Base-by-base conservation (phyloP, 768 basidiomycete genomes). In the Collybiopsis confluens region DNA sequence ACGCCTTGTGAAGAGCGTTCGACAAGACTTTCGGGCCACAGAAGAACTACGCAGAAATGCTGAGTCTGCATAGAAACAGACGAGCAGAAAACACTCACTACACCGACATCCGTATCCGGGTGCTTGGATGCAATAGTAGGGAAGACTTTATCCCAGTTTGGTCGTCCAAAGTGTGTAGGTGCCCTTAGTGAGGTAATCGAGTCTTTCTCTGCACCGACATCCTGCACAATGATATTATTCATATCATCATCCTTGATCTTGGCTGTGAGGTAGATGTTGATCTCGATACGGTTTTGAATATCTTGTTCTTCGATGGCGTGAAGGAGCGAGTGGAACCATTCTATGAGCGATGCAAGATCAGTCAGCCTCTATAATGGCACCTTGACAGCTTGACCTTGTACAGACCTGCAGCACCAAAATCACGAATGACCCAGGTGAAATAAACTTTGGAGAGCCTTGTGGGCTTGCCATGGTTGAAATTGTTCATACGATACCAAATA, bases 401-500 rank as follows among this genome's bases (percentile, higher is more conserved):
- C 30, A 33, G 13, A 33, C 30, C 30, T 33, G 30, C 30, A 37
- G 80, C 80, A 57, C 88, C 90, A 63, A 92, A 93, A 68, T 95
- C 92, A 61, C 91, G 88, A 65, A 96, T 96, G 63, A 95, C 92
- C 93, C 92, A 95, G 15, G 90, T 90, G 66, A 95, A 92, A 76
- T 92, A 92, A 45, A 91, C 85, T 78, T 78, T 15, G 20, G 88
- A 89, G 37, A 97, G 79, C 45, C 90, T 80, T 1, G 93, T 95
- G 13, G 83, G 81, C 67, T 84, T 86, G 21, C 27, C 47, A 58
- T 75, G 71, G 63, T 87, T 81, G 62, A 92, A 78, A 70, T 87
- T 87, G 72, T 94, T 96, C 88, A 95, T 88, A 54, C 92, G 88
- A 73, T 97, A 98, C 93, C 93, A 95, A 62, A 95, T 91, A 13